Evolutionary conservation across 768 basidiomycete genomes (phyloP), one percentile per base, ranked within the genome.

Genomic region (Lentinus brumalis): DNA sequence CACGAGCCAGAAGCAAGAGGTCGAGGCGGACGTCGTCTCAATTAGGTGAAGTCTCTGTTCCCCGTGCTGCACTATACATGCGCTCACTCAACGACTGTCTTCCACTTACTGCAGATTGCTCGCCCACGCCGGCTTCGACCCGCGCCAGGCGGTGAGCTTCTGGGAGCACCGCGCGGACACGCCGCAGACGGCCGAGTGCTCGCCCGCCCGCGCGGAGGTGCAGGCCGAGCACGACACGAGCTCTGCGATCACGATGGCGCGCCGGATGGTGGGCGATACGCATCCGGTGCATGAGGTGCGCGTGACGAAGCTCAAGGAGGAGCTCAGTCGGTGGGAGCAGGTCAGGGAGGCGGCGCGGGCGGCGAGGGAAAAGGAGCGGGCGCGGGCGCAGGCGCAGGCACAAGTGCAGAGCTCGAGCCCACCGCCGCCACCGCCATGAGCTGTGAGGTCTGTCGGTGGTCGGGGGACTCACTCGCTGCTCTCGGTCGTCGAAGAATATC

Each of bases 11-110:
- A 84, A 82, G 47, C 91, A 98, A 71, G 96, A 99, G 73, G 83
- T 92, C 14, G 96, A 99, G 72, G 96, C 95, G 14, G 95, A 98
- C 70, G 75, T 93, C 35, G 94, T 96, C 40, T 94, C 92, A 12
- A 83, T 89, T 7, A 82, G 92, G 91, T 91, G 21, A 26, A 2
- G 21, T 26, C 1, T 2, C 21, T 2, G 21, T 26, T 26, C 21
- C 21, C 21, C 21, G 21, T 26, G 3, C 35, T 35, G 35, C 11
- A 35, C 32, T 35, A 35, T 35, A n/a, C 21, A 26, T 26, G 35
- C 11, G 11, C 35, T 35, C n/a, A n/a, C n/a, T n/a, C n/a, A n/a
- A n/a, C n/a, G n/a, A n/a, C n/a, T n/a, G n/a, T n/a, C n/a, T n/a
- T n/a, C n/a, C n/a, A n/a, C n/a, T n/a, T 3, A 7, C 14, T 21